A percentile compares a stretch with the other conserved stretches of the same genome.
Conservation (phyloP, 495 filamentous ascomycete genomes). For the Tuber microsphaerosporum region DNA sequence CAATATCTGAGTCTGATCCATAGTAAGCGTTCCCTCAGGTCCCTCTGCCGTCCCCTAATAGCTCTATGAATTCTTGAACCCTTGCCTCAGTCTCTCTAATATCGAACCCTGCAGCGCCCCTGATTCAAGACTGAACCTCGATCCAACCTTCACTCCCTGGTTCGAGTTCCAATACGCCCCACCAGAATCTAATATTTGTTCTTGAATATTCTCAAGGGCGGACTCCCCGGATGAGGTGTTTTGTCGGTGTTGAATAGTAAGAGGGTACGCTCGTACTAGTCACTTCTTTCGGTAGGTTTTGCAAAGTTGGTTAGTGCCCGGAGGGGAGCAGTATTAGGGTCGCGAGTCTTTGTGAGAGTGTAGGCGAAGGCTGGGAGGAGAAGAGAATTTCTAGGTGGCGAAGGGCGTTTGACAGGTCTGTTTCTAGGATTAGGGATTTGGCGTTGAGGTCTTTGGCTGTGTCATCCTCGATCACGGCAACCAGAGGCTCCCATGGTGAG, state of each 20-base stretch:
- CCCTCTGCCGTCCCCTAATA: constrained; percentile 18
- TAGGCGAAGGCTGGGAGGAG: constrained; percentile 54
- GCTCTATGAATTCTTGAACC: constrained; percentile 29
- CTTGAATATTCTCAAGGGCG: constrained; percentile 20
- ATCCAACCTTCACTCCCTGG: constrained; percentile 34
- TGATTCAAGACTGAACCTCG: constrained; percentile 22
- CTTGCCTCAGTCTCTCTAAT: constrained; percentile 24
- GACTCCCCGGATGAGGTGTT: constrained; percentile 14
- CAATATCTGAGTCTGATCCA: constrained; percentile 34
- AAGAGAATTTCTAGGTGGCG: constrained; percentile 48
- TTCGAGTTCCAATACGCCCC: constrained; percentile 23
- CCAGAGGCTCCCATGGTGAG: neutral
- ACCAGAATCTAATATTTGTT: constrained; percentile 24
- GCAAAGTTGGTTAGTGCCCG: constrained; percentile 53
- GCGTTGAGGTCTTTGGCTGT: neutral
- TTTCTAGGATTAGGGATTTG: constrained; percentile 27
- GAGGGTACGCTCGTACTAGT: constrained; percentile 24
- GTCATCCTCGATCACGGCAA: constrained; percentile 12
- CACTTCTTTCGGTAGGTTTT: constrained; percentile 29
- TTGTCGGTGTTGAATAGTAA: constrained; percentile 21
- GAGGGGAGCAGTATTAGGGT: constrained; percentile 52
- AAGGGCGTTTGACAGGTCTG: constrained; percentile 41
- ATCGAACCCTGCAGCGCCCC: neutral
- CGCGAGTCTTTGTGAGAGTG: constrained; percentile 52
- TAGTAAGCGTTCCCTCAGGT: constrained; percentile 27